phyloP scores from a whole-genome alignment of 495 filamentous ascomycete genomes.

The Tuber aestivum region DNA sequence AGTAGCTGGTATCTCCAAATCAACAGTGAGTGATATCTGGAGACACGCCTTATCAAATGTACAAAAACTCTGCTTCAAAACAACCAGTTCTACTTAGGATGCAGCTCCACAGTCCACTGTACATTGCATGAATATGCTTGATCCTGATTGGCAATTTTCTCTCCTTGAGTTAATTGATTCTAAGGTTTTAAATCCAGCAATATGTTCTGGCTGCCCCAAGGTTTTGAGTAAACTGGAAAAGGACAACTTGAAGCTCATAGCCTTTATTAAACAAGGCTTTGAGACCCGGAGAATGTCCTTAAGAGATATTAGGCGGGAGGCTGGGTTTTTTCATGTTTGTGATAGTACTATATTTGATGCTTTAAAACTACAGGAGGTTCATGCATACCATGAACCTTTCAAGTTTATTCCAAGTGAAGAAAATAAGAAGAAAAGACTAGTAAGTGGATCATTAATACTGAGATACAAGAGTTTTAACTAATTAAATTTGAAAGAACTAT shows the following conservation, averaged over 20 bases:
- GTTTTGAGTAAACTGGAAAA: neutral
- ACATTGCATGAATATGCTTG: no score
- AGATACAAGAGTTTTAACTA: no score
- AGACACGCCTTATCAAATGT: no score
- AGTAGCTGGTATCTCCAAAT: no score
- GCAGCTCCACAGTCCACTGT: no score
- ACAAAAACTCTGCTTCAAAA: no score
- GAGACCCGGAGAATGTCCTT: neutral
- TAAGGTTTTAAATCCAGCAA: conserved; percentile 1
- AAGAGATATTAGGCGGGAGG: neutral
- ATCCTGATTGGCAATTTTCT: neutral
- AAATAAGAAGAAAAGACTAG: neutral
- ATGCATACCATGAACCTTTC: neutral
- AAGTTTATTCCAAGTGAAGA: neutral
- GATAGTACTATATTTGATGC: neutral
- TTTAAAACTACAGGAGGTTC: neutral
- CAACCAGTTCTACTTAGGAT: no score
- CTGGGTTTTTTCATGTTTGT: no score
- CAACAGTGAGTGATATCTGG: no score
- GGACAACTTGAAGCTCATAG: neutral
- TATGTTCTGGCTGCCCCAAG: neutral
- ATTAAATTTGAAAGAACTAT: no score
- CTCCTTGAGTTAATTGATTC: conserved; percentile 2
- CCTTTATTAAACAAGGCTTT: neutral
- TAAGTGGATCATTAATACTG: no score